Base-by-base conservation (phyloP, 2,329 filamentous ascomycete genomes). In the Teratosphaeria epicoccoides region DNA sequence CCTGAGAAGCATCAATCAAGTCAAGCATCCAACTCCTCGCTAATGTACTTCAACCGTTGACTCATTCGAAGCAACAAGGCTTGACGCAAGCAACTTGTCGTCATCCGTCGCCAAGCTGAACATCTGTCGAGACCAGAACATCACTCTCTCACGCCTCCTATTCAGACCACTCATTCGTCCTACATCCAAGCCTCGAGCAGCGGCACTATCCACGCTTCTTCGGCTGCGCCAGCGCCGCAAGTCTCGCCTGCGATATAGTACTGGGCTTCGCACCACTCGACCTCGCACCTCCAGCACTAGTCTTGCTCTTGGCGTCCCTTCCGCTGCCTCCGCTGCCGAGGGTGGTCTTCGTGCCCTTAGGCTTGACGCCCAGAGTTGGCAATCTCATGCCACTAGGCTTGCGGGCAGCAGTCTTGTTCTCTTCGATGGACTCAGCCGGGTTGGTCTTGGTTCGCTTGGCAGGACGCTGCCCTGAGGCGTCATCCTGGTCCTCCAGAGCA, bases 321-420 rank as follows among this genome's bases (percentile, higher is more conserved):
- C 23, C 24, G 25, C 47, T 47, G 1, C n/a, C 17, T 43, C 33
- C 33, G 3, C 47, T 24, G 25, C 14, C 20, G 25, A 24, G 26
- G 9, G 24, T 37, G 17, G 37, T 59, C 59, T 59, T 63, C 1
- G 51, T 48, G 33, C 59, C 58, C 54, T 64, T 67, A 6, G 64
- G 62, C 56, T 67, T 67, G 12, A 66, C 63, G 24, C 64, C 64
- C 2, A 66, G 55, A 1, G 65, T 66, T 7, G 65, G 59, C 4
- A 57, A 56, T 23, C 59, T 55, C 24, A 54, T 56, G 14, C 55
- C 52, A 3, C 51, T 53, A 20, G 57, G 17, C 33, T 40, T 40
- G 33, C 33, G 50, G 2, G 55, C 53, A 44, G 56, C 55, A 6
- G 47, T 24, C 24, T 33, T 50, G 10, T 14, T 33, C 26, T 28